phyloP scores from a whole-genome alignment of 1,139 yeast species.

The Debaryomycetaceae sp. region DNA sequence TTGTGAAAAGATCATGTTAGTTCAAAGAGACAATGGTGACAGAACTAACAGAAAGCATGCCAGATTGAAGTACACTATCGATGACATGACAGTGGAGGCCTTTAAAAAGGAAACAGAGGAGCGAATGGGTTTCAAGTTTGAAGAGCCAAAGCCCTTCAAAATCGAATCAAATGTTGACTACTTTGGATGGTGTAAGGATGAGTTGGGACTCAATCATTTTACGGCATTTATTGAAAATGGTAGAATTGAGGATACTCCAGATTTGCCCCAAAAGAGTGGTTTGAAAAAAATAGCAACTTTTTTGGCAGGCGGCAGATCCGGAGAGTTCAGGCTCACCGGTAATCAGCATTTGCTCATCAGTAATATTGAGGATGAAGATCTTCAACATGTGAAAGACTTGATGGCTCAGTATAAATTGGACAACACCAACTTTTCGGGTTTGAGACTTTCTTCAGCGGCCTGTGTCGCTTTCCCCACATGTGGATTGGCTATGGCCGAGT shows the following conservation, averaged over 20 bases:
- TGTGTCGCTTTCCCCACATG: slow-evolving; percentile 99
- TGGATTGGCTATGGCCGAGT: slow-evolving; percentile 98
- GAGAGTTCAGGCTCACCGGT: slow-evolving; percentile 92
- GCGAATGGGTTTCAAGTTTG: slow-evolving; percentile 72
- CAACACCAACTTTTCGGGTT: slow-evolving; percentile 77
- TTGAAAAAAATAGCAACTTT: slow-evolving; percentile 72
- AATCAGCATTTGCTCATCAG: slow-evolving; percentile 88
- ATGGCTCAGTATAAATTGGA: slow-evolving; percentile 77
- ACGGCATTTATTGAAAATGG: slow-evolving; percentile 96
- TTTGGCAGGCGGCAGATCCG: slow-evolving; percentile 52
- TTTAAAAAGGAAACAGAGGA: slow-evolving; percentile 82
- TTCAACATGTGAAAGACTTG: slow-evolving; percentile 58
- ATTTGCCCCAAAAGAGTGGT: slow-evolving; percentile 87
- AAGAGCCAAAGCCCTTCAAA: slow-evolving; percentile 64
- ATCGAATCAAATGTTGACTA: slow-evolving; percentile 86
- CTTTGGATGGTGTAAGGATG: slow-evolving; percentile 94
- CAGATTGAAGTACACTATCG: slow-evolving; percentile 94
- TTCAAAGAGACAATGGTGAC: slow-evolving; percentile 94
- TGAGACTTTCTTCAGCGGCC: slow-evolving; percentile 88
- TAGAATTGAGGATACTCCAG: slow-evolving; percentile 90
- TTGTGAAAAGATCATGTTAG: slow-evolving; percentile 89
- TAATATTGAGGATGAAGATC: slow-evolving; percentile 65
- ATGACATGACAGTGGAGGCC: slow-evolving; percentile 82
- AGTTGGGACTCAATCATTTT: slow-evolving; percentile 80
- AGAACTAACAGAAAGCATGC: slow-evolving; percentile 97